Base-by-base conservation (phyloP, 139 green algal genomes). In the Ulvella scutata region DNA sequence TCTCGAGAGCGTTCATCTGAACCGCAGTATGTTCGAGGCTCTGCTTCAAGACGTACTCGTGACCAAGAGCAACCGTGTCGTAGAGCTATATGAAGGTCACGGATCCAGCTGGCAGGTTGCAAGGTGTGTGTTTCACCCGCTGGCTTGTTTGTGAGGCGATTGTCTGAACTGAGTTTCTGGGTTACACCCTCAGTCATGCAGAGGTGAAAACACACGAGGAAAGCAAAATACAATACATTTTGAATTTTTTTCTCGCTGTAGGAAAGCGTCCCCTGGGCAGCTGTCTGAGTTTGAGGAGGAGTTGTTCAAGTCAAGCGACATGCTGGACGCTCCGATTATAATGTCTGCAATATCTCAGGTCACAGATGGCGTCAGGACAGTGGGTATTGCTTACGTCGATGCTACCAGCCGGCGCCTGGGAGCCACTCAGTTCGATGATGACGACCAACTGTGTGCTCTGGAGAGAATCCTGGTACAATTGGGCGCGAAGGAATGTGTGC, bases 251-350 rank as follows among this genome's bases (percentile, higher is more conserved):
- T 0, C 3, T 9, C 13, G 3, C 3, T 78, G 40, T 82, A 92
- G 86, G 73, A 78, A 77, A 6, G 92, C 81, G 0, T 93, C 88
- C 0, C 93, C 93, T 21, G 90, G 89, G 2, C 82, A 86, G 29
- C 83, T 96, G 73, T 76, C 39, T 0, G 84, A 85, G 20, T 96
- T 97, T 77, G 91, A 97, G 62, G 92, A 95, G 17, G 92, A 94
- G 72, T 82, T 97, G n/a, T 93, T 90, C 78, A 80, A 60, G 29
- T 81, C 37, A 3, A 86, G 85, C 33, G 85, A 87, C 43, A 84
- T 88, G 43, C 51, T 76, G 35, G 89, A 96, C 29, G 79, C 82
- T 37, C 91, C 90, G 1, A 43, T 94, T 17, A 75, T 93, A 31
- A 84, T 90, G 38, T 87, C 87, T 31, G 72, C 82, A 7, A 44